Evolutionary conservation across 2,329 filamentous ascomycete genomes (phyloP).

Genomic region (Thelonectria rubi): DNA sequence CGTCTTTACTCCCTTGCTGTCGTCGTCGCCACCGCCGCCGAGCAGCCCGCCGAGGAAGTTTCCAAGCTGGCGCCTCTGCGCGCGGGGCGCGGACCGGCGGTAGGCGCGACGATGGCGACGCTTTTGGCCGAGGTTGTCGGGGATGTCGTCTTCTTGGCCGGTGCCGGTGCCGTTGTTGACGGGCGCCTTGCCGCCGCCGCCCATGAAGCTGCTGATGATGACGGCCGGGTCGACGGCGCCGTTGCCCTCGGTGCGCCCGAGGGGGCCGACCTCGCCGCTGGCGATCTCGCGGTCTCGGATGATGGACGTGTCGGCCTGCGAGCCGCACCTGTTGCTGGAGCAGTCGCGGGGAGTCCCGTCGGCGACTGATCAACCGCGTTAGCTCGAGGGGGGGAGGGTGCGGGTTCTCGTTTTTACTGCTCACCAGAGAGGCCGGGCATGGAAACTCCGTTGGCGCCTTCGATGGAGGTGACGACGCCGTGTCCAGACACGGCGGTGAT

Average conservation of each 20-base stretch:
- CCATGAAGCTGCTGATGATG: constrained; percentile 70
- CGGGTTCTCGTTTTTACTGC: neutral
- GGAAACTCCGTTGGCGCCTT: constrained; percentile 68
- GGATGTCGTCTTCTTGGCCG: constrained; percentile 57
- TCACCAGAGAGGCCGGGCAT: constrained; percentile 65
- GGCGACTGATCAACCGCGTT: constrained; percentile 51
- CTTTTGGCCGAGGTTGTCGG: constrained; percentile 36
- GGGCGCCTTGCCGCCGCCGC: constrained; percentile 46
- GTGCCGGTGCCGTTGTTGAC: constrained; percentile 52
- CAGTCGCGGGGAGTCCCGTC: constrained; percentile 76
- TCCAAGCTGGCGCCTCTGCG: constrained; percentile 44
- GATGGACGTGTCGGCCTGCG: constrained; percentile 76
- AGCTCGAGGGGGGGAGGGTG: neutral
- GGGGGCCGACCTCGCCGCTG: constrained; percentile 60
- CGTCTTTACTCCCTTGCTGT: constrained; percentile 51
- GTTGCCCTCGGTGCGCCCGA: constrained; percentile 70
- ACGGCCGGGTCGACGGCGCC: constrained; percentile 66
- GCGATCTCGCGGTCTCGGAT: constrained; percentile 69
- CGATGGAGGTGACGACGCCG: constrained; percentile 64
- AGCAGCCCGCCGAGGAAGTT: constrained; percentile 38
- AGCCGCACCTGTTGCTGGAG: constrained; percentile 66
- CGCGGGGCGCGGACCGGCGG: constrained; percentile 13
- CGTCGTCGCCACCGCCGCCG: constrained; percentile 33
- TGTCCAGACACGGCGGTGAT: constrained; percentile 63
- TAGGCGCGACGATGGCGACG: constrained; percentile 12